phyloP scores from a whole-genome alignment of 2,329 filamentous ascomycete species.

The Dendryphion nanum region DNA sequence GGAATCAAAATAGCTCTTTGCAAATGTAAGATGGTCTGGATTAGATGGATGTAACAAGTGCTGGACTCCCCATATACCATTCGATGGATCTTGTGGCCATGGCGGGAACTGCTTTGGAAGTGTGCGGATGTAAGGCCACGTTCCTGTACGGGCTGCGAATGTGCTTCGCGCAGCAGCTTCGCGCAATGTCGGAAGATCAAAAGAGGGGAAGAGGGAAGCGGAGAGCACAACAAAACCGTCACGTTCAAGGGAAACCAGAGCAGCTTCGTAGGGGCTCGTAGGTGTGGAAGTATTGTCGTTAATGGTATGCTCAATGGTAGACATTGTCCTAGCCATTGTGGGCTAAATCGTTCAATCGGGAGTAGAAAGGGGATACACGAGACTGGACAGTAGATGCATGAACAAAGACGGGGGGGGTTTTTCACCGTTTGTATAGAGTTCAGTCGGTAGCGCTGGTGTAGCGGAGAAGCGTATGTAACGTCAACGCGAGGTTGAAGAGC shows the following conservation, averaged over 20 bases:
- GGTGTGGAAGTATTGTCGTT: too few species aligned
- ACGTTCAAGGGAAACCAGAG: slow-evolving; percentile 57
- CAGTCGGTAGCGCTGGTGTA: too few species aligned
- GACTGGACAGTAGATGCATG: neutral
- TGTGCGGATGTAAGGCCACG: slow-evolving; percentile 80
- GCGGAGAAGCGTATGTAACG: too few species aligned
- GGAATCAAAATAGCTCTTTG: slow-evolving; percentile 69
- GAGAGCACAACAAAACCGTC: slow-evolving; percentile 77
- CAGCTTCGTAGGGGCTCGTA: slow-evolving; percentile 26
- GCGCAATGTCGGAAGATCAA: slow-evolving; percentile 58
- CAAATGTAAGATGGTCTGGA: slow-evolving; percentile 61
- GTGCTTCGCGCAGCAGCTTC: slow-evolving; percentile 59
- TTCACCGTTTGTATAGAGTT: too few species aligned
- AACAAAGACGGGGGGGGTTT: too few species aligned
- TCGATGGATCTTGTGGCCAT: slow-evolving; percentile 62
- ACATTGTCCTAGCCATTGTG: slow-evolving; percentile 12
- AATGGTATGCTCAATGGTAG: slow-evolving; percentile 6
- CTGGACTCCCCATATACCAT: slow-evolving; percentile 87
- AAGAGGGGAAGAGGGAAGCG: slow-evolving; percentile 56
- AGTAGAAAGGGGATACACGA: neutral
- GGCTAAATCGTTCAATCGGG: slow-evolving; percentile 3
- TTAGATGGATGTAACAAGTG: slow-evolving; percentile 76
- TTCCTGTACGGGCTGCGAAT: slow-evolving; percentile 62
- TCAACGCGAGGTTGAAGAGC: slow-evolving; percentile 12
- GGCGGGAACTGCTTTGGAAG: slow-evolving; percentile 90